Conservation (phyloP, 192 early-diverging fungal genomes). For the Coemansia sp. region DNA sequence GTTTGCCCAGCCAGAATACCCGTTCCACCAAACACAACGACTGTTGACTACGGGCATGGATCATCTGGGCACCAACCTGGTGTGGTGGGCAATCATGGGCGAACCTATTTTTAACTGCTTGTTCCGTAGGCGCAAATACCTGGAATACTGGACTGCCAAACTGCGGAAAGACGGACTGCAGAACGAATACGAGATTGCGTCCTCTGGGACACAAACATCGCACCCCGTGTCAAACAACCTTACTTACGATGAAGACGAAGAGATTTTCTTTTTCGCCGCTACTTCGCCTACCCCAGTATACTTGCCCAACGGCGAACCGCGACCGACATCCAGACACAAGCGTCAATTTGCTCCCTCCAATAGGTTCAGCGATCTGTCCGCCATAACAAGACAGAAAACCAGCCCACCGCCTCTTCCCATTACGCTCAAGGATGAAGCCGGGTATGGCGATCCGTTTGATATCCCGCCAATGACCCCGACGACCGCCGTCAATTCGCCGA, state of each 20-base stretch:
- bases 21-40: slow-evolving; percentile 25
- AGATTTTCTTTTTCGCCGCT: slow-evolving; percentile 15
- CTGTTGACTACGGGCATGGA: slow-evolving; percentile 36
- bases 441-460: slow-evolving; percentile 29
- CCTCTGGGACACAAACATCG: background rate
- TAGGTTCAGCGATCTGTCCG: slow-evolving; percentile 1
- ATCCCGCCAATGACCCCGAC: slow-evolving; percentile 23
- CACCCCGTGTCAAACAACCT: background rate
- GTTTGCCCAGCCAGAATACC: slow-evolving; percentile 26
- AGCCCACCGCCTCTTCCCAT: background rate
- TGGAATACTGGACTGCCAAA: slow-evolving; percentile 31
- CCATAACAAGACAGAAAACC: background rate
- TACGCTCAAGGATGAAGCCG: background rate
- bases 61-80: slow-evolving; percentile 34
- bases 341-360: slow-evolving; percentile 17
- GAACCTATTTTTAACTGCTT: slow-evolving; percentile 33
- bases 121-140: slow-evolving; percentile 20
- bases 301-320: slow-evolving; percentile 27
- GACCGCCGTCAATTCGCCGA: slow-evolving; percentile 17
- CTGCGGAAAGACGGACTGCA: slow-evolving; percentile 38
- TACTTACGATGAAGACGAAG: slow-evolving; percentile 7
- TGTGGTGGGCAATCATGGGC: slow-evolving; percentile 52
- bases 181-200: slow-evolving; percentile 34
- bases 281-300: slow-evolving; percentile 1
- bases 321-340: slow-evolving; percentile 5